Evolutionary conservation across 805 yeast genomes (phyloP), one percentile per base, ranked within the genome.

Genomic region (Myxozyma vanderwaltii): DNA sequence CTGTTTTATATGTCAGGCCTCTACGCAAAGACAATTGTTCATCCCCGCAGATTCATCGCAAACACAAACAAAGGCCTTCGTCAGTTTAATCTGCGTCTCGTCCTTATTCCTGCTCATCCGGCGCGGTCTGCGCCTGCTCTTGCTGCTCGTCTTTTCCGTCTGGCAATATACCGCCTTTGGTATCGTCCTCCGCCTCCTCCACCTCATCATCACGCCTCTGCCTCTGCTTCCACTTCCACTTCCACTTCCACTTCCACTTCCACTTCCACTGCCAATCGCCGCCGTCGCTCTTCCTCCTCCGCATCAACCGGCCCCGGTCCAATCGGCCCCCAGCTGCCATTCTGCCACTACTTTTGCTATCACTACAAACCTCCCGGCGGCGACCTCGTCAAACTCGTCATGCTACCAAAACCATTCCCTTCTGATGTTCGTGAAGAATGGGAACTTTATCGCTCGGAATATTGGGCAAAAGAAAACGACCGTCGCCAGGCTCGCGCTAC

Each of bases 391-490:
- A 91, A 91, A 71, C 71, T 94, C 7, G 87, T 89, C 8, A 76
- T 94, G 56, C 86, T 86, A 58, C 88, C 97, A 2, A 77, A 96
- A 51, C 85, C 86, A 0, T 94, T 92, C 73, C 83, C 83, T 60
- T 84, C 94, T 0, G 91, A 88, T 50, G 82, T 88, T 5, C 80
- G 97, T 63, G 97, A 91, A 71, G 91, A 90, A 8, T 92, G 99
- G 98, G 99, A 92, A 69, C 73, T 90, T 41, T 92, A 91, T 69
- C 75, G 99, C 60, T 89, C 88, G 66, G 97, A 91, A 71, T 94
- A 91, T 70, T 94, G 98, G 97, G 83, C 85, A 23, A 80, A 86
- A 66, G 96, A 91, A 71, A 88, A 89, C 49, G 56, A 56, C 15
- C 56, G 64, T 17, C 38, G 67, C 26, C 61, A 60, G 27, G 58